Conservation (phyloP, 73 alveolate genomes). For the Stentor coeruleus region DNA sequence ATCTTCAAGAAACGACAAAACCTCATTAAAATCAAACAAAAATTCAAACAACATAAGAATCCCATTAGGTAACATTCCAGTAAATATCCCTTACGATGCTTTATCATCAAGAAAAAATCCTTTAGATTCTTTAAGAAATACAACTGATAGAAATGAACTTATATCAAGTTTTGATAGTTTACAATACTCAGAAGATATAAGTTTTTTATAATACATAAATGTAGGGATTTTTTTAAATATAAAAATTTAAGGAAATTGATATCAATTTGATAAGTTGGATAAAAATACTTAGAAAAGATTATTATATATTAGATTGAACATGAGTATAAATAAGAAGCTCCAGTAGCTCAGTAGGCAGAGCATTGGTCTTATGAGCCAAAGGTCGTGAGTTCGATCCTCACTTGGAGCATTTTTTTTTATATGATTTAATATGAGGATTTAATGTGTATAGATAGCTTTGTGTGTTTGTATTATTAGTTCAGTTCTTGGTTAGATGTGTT, state of each 20-base stretch:
- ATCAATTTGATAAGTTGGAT: too few relatives aligned
- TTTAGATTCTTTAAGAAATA: background rate
- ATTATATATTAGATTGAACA: too few relatives aligned
- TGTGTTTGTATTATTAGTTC: too few relatives aligned
- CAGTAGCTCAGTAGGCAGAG: slow-evolving; percentile 29
- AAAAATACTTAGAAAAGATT: too few relatives aligned
- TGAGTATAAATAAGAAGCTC: background rate
- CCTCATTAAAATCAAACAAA: background rate
- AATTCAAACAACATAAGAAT: too few relatives aligned
- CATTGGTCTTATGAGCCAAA: slow-evolving; percentile 31
- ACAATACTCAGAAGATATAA: background rate
- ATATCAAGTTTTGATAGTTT: background rate
- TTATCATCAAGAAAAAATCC: background rate
- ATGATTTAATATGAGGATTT: too few relatives aligned
- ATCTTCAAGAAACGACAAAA: background rate
- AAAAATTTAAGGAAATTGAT: too few relatives aligned
- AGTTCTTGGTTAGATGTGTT: too few relatives aligned
- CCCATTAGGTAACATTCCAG: background rate
- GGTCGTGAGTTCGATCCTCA: slow-evolving; percentile 28
- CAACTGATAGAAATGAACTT: background rate
- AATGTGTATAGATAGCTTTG: too few relatives aligned
- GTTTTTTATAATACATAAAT: background rate
- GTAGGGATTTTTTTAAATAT: too few relatives aligned
- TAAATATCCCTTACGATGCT: background rate
- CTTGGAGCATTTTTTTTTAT: slow-evolving; percentile 27